phyloP scores from a whole-genome alignment of 345 rosid species.

The Arabidopsis suecica region DNA sequence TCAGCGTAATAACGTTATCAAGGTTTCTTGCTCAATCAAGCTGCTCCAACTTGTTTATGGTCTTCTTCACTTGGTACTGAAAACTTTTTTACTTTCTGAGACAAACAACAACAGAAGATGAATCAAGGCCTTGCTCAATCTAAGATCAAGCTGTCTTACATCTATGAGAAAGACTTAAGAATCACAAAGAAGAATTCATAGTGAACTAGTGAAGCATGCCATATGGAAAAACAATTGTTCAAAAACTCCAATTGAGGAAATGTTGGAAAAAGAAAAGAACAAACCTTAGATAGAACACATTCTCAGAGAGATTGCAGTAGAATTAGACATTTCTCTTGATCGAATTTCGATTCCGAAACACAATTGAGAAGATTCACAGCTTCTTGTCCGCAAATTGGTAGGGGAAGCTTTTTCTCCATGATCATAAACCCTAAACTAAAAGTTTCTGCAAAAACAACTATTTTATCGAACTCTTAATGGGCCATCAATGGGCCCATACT shows the following conservation, averaged over 20 bases:
- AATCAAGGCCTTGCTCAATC: too few relatives aligned
- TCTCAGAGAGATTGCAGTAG: slow-evolving; percentile 65
- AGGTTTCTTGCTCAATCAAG: slow-evolving; percentile 48
- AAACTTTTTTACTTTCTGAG: too few relatives aligned
- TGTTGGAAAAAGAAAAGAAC: slow-evolving; percentile 32
- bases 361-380: slow-evolving; percentile 74
- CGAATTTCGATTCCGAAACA: slow-evolving; percentile 69
- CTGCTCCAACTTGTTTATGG: slow-evolving; percentile 33
- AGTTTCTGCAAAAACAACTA: not conserved
- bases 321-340: slow-evolving; percentile 62
- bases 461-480: not conserved
- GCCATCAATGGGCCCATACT: not conserved
- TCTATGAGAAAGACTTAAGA: too few relatives aligned
- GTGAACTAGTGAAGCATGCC: too few relatives aligned
- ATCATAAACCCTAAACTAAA: not conserved
- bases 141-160: too few relatives aligned
- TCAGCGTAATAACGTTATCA: slow-evolving; percentile 21
- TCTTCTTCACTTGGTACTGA: too few relatives aligned
- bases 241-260: too few relatives aligned
- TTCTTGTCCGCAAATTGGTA: not conserved
- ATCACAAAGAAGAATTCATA: too few relatives aligned
- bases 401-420: not conserved
- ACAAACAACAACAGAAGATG: too few relatives aligned
- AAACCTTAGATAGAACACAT: slow-evolving; percentile 77
- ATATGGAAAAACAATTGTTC: too few relatives aligned